Percentiles rank a stretch among this genome's conserved stretches.
These are phyloP conservation scores for Trichophyton schoenleinii DNA, from an alignment of 2,329 filamentous ascomycete genomes.

Conservation along the genomic window DNA sequence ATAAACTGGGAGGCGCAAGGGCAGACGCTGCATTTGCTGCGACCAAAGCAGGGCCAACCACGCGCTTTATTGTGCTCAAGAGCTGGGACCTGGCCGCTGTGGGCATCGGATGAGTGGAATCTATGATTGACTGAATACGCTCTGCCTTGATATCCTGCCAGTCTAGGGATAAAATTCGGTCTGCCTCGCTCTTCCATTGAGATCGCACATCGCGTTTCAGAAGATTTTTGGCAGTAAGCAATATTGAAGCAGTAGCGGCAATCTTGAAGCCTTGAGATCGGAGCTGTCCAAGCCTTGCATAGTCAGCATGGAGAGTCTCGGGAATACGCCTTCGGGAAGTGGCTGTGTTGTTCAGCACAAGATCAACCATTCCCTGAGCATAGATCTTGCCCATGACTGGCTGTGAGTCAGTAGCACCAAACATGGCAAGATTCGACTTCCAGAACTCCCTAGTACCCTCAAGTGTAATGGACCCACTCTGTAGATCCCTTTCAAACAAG, in stretches of 20 bases:
- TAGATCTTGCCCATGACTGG: conserved; percentile 38
- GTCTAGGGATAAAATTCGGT: conserved; percentile 43
- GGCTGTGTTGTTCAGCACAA: conserved; percentile 42
- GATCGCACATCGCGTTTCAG: conserved; percentile 52
- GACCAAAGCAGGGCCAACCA: conserved; percentile 42
- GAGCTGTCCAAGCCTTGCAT: conserved; percentile 40
- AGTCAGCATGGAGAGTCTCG: conserved; percentile 48
- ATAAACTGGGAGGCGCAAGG: conserved; percentile 7
- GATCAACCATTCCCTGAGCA: conserved; percentile 46
- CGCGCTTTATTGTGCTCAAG: conserved; percentile 37
- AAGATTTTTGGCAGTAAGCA: conserved; percentile 53
- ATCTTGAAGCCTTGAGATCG: conserved; percentile 45
- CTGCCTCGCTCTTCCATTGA: conserved; percentile 51
- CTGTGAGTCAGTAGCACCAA: conserved; percentile 37
- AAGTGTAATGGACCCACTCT: conserved; percentile 39
- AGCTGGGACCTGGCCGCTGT: conserved; percentile 33
- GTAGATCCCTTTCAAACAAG: conserved; percentile 44
- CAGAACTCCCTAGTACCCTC: conserved; percentile 45
- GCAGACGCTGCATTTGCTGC: conserved; percentile 23
- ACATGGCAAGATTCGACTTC: conserved; percentile 28
- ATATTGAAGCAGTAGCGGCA: conserved; percentile 48
- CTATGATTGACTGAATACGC: conserved; percentile 35
- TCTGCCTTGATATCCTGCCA: conserved; percentile 31
- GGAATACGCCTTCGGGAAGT: conserved; percentile 43
- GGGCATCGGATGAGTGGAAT: conserved; percentile 39